phyloP scores from a whole-genome alignment of 1,284 basidiomycete genomes.

The Ganoderma sp. region DNA sequence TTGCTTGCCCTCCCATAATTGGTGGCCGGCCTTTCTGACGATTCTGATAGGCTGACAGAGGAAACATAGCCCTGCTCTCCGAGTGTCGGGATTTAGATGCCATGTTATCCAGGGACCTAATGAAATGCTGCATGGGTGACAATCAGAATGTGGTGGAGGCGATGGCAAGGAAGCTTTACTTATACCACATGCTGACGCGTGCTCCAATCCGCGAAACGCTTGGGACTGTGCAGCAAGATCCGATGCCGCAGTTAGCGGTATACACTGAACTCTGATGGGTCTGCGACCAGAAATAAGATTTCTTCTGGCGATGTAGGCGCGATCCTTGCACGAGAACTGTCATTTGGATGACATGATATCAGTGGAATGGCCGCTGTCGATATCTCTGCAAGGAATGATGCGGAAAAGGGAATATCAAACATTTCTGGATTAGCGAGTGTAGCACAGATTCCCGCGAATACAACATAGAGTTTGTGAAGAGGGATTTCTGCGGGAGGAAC shows the following conservation, averaged over 20 bases:
- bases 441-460: not conserved
- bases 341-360: not conserved
- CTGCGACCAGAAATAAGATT: not conserved
- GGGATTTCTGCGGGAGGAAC: not conserved
- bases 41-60: not conserved
- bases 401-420: no score
- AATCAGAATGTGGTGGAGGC: not conserved
- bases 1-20: not conserved
- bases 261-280: not conserved
- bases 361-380: not conserved
- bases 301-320: not conserved
- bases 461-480: not conserved
- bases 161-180: not conserved
- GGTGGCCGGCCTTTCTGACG: not conserved
- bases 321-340: not conserved
- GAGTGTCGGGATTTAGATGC: conserved; percentile 1
- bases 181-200: not conserved
- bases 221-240: not conserved
- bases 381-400: not conserved
- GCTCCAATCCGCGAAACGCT: not conserved
- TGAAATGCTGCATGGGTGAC: not conserved
- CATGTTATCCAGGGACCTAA: not conserved
- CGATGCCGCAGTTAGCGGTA: not conserved
- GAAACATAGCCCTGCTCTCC: not conserved
- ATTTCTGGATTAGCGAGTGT: not conserved